Evolutionary conservation across 1,284 basidiomycete species (phyloP).

Genomic region (Limonomyces culmigenus): DNA sequence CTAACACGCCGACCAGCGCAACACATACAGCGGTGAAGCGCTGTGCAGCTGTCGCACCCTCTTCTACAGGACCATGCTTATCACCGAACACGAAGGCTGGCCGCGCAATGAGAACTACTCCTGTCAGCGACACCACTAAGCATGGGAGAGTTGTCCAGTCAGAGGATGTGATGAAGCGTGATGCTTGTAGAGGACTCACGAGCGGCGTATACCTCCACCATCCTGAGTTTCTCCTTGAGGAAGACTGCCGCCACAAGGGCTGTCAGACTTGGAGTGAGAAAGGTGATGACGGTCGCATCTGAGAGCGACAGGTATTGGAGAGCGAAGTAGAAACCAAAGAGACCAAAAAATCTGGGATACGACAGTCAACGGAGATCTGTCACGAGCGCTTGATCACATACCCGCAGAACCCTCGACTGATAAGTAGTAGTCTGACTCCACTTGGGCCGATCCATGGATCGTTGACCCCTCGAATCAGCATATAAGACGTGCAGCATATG

Average conservation of each 20-base stretch:
- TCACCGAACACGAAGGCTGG: constrained; percentile 17
- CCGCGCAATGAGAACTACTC: constrained; percentile 34
- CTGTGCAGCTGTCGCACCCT: constrained; percentile 15
- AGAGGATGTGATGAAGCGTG: constrained; percentile 16
- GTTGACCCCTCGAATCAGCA: constrained; percentile 31
- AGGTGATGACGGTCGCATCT: constrained; percentile 63
- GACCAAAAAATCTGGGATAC: constrained; percentile 32
- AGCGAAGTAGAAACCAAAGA: constrained; percentile 56
- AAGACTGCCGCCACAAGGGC: constrained; percentile 53
- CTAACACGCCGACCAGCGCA: constrained; percentile 39
- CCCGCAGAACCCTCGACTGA: constrained; percentile 47
- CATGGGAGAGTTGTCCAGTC: constrained; percentile 3
- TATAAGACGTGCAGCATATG: constrained; percentile 24
- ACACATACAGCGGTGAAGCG: constrained; percentile 20
- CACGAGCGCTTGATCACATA: constrained; percentile 13
- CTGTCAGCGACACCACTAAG: constrained; percentile 24
- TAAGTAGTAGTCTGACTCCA: constrained; percentile 40
- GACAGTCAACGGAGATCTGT: constrained; percentile 12
- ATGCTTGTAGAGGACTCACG: constrained; percentile 22
- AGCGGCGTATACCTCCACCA: constrained; percentile 44
- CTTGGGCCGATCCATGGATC: constrained; percentile 56
- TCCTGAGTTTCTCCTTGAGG: constrained; percentile 45
- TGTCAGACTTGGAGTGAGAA: constrained; percentile 55
- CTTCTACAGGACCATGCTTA: constrained; percentile 1
- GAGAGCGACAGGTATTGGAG: constrained; percentile 42